These are phyloP conservation scores for Pleurotus ostreatus DNA, from an alignment of 768 basidiomycete genomes.

Conservation along the genomic window DNA sequence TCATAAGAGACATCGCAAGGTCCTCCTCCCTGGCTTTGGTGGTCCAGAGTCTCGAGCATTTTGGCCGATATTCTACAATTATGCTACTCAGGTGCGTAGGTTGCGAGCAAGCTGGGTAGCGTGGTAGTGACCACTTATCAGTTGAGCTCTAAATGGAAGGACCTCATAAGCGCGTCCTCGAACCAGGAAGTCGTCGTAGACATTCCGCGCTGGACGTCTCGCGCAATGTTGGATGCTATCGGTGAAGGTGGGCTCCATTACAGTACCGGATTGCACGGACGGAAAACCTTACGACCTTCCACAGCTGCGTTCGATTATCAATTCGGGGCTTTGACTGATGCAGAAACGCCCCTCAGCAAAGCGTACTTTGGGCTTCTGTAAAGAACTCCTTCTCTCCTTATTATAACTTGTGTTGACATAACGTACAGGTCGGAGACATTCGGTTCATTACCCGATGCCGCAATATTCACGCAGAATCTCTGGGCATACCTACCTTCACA, in stretches of 20 bases:
- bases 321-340: constrained; percentile 35
- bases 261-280: too few relatives aligned
- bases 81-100: constrained; percentile 25
- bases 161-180: constrained; percentile 23
- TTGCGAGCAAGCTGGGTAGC: too few relatives aligned
- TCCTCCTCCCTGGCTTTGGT: constrained; percentile 46
- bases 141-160: constrained; percentile 36
- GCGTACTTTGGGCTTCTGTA: constrained; percentile 34
- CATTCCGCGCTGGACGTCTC: constrained; percentile 33
- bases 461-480: constrained; percentile 29
- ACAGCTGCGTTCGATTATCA: constrained; percentile 49
- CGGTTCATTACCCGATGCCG: constrained; percentile 4
- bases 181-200: constrained; percentile 29
- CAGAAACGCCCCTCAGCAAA: constrained; percentile 30
- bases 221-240: constrained; percentile 46
- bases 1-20: constrained; percentile 43
- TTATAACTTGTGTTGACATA: neutral
- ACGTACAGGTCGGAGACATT: constrained; percentile 14
- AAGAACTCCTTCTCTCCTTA: constrained; percentile 9
- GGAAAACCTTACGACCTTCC: too few relatives aligned
- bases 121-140: constrained; percentile 13
- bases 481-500: constrained; percentile 23
- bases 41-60: constrained; percentile 37
- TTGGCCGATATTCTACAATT: constrained; percentile 34
- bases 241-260: constrained; percentile 33